A percentile compares a stretch with the other conserved stretches of the same genome.
Conservation (phyloP, 73 alveolate species). For the Paramecium octaurelia region DNA sequence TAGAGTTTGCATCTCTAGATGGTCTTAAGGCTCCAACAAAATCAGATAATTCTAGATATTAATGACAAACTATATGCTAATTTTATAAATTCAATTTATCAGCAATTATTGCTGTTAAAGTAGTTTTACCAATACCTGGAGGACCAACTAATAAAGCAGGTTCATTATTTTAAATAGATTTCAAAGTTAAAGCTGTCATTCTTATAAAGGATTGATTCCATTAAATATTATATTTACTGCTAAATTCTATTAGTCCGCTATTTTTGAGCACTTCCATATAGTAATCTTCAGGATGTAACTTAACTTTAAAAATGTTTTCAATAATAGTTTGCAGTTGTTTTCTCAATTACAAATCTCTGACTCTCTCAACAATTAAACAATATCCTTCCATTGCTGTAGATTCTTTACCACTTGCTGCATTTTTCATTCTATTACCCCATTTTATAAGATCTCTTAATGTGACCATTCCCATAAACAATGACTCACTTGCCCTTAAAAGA, state of each 20-base stretch:
- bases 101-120: constrained; percentile 87
- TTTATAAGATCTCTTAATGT: constrained; percentile 98
- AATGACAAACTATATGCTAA: constrained; percentile 96
- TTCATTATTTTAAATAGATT: constrained; percentile 91
- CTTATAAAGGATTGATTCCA: constrained; percentile 89
- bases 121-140: constrained; percentile 99
- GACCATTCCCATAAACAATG: constrained; percentile 85
- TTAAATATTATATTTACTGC: constrained; percentile 39
- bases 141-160: constrained; percentile 99
- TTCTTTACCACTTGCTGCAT: constrained; percentile 13
- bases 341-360: constrained; percentile 91
- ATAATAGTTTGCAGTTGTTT: constrained; percentile 81
- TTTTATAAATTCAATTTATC: constrained; percentile 66
- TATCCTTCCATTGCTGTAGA: constrained; percentile 87
- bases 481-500: constrained; percentile 41
- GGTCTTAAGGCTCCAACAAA: constrained; percentile 93
- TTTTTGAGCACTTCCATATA: constrained; percentile 71
- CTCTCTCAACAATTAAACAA: constrained; percentile 95
- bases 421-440: constrained; percentile 91
- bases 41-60: constrained; percentile 98
- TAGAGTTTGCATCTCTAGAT: constrained; percentile 58
- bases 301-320: constrained; percentile 78
- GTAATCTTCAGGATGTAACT: constrained; percentile 73
- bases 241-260: constrained; percentile 51
- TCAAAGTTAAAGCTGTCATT: constrained; percentile 93